Percentiles rank a stretch among this genome's conserved stretches.
Conservation (phyloP, 805 yeast genomes). For the Candida corydali region DNA sequence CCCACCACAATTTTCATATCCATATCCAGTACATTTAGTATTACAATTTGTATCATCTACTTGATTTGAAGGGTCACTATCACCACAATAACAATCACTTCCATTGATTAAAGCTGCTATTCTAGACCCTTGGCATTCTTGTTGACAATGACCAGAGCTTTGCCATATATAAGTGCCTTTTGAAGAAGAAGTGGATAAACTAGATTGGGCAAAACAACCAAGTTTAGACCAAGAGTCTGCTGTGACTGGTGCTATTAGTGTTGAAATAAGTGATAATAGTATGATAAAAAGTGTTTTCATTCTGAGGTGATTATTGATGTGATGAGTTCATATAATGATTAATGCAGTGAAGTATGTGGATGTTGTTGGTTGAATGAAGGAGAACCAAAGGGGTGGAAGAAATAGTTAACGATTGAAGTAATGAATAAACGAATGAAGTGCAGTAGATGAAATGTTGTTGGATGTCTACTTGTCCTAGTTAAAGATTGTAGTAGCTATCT, state of each 20-base stretch:
- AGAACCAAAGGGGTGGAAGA: too few relatives aligned
- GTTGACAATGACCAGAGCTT: slow-evolving; percentile 54
- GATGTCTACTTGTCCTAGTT: too few relatives aligned
- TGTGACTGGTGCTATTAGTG: slow-evolving; percentile 1
- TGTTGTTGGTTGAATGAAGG: too few relatives aligned
- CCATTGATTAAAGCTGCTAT: slow-evolving; percentile 36
- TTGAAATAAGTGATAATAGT: too few relatives aligned
- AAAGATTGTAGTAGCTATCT: too few relatives aligned
- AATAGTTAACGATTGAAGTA: too few relatives aligned
- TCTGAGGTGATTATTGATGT: too few relatives aligned
- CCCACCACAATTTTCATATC: slow-evolving; percentile 38
- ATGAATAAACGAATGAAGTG: too few relatives aligned
- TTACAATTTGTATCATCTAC: slow-evolving; percentile 26
- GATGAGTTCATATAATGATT: too few relatives aligned
- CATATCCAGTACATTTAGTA: slow-evolving; percentile 34
- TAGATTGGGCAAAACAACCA: slow-evolving; percentile 11
- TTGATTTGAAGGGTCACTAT: slow-evolving; percentile 22
- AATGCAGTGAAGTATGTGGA: too few relatives aligned
- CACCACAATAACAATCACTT: slow-evolving; percentile 37
- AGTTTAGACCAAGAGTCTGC: slow-evolving; percentile 9
- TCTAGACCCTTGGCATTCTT: slow-evolving; percentile 43
- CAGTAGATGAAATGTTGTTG: too few relatives aligned
- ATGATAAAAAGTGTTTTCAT: too few relatives aligned
- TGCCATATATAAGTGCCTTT: slow-evolving; percentile 54
- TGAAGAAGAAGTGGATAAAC: slow-evolving; percentile 11